These are phyloP conservation scores for Colletotrichum endophyticum DNA, from an alignment of 2,329 filamentous ascomycete species.

Conservation along the genomic window DNA sequence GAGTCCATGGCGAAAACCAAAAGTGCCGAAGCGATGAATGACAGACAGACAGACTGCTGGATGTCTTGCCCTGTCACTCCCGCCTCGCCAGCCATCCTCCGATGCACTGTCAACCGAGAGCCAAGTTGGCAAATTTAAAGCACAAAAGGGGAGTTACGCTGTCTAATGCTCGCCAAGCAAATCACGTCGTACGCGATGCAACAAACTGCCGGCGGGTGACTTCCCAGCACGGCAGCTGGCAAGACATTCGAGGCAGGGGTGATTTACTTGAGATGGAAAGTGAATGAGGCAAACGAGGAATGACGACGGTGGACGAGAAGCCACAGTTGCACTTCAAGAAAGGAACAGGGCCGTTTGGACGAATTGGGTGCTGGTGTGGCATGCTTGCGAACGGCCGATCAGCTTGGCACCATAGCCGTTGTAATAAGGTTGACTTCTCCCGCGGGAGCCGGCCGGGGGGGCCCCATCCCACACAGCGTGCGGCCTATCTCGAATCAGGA, in stretches of 20 bases:
- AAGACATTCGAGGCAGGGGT: background rate
- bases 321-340: background rate
- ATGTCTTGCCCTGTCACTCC: background rate
- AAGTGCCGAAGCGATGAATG: background rate
- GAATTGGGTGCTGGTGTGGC: background rate
- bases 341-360: background rate
- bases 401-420: conserved; percentile 7
- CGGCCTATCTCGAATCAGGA: background rate
- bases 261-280: background rate
- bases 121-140: background rate
- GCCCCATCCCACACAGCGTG: background rate
- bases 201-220: conserved; percentile 17
- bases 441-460: background rate
- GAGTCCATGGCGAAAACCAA: background rate
- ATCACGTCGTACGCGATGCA: conserved; percentile 18
- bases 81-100: background rate
- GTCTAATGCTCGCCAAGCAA: background rate
- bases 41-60: background rate
- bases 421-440: conserved; percentile 7
- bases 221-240: conserved; percentile 18
- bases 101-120: background rate
- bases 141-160: background rate
- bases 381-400: background rate
- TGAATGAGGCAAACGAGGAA: background rate
- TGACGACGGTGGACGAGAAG: background rate